Evolutionary conservation across 768 basidiomycete genomes (phyloP).

Genomic region (Pholiota molesta): DNA sequence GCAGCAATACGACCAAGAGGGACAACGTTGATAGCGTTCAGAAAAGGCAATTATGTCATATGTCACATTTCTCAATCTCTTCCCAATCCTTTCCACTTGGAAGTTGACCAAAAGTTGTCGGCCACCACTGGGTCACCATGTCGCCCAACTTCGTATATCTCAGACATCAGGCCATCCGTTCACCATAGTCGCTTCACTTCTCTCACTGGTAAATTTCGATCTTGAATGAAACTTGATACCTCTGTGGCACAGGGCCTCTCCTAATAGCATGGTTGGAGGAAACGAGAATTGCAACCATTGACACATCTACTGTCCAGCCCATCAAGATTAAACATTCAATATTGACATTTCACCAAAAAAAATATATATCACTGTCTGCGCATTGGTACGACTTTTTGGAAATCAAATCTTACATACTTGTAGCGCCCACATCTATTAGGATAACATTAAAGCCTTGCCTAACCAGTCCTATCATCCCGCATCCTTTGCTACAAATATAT

Average conservation of each 20-base stretch:
- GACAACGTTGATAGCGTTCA: not conserved
- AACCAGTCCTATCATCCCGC: too few relatives aligned
- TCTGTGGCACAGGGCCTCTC: slow-evolving; percentile 64
- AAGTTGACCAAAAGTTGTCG: too few relatives aligned
- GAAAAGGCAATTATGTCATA: slow-evolving; percentile 1
- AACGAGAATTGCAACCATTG: slow-evolving; percentile 34
- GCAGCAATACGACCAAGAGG: not conserved
- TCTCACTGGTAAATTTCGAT: slow-evolving; percentile 63
- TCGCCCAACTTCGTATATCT: not conserved
- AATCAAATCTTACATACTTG: too few relatives aligned
- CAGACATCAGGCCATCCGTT: not conserved
- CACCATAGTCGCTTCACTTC: slow-evolving; percentile 14
- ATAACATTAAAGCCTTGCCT: too few relatives aligned
- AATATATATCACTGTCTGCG: too few relatives aligned
- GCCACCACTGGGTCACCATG: not conserved
- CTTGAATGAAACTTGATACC: slow-evolving; percentile 70
- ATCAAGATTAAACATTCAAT: not conserved
- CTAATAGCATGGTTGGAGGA: slow-evolving; percentile 45
- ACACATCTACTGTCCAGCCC: slow-evolving; percentile 43
- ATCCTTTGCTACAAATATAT: too few relatives aligned
- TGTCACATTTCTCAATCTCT: not conserved
- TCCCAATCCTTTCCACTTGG: not conserved
- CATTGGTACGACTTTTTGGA: too few relatives aligned
- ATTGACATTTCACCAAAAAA: too few relatives aligned
- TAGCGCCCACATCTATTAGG: too few relatives aligned